phyloP scores from a whole-genome alignment of 306 rosid species.

The Vigna angularis region DNA sequence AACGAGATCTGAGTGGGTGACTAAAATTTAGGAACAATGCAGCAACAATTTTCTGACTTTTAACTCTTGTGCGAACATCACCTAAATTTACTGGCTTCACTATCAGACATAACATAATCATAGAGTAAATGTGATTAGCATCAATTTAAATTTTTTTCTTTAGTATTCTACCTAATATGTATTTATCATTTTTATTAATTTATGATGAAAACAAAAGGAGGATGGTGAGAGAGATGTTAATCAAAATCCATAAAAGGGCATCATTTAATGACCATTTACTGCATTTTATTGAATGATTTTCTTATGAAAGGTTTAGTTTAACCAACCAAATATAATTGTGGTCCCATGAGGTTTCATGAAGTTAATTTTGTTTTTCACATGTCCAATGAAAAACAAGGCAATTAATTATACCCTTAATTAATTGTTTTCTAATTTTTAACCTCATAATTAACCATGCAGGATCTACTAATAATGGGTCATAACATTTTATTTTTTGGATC shows the following conservation, averaged over 20 bases:
- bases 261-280: not conserved
- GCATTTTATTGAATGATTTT: not conserved
- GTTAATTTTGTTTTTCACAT: not conserved
- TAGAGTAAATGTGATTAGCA: no score
- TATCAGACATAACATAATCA: no score
- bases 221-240: not conserved
- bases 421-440: not conserved
- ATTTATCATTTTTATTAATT: no score
- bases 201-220: not conserved
- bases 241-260: not conserved
- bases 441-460: no score
- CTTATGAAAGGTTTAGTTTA: not conserved
- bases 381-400: no score
- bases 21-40: not conserved
- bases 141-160: no score
- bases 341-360: not conserved
- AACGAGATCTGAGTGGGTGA: not conserved
- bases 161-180: no score
- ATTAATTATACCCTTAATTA: not conserved
- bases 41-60: not conserved
- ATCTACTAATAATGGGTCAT: not conserved
- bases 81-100: no score
- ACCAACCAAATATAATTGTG: not conserved
- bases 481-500: not conserved
- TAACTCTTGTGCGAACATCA: no score